Percentiles rank a stretch among this genome's conserved stretches.
Conservation (phyloP, 208 protist genomes). For the Jaenimonas drosophilae region DNA sequence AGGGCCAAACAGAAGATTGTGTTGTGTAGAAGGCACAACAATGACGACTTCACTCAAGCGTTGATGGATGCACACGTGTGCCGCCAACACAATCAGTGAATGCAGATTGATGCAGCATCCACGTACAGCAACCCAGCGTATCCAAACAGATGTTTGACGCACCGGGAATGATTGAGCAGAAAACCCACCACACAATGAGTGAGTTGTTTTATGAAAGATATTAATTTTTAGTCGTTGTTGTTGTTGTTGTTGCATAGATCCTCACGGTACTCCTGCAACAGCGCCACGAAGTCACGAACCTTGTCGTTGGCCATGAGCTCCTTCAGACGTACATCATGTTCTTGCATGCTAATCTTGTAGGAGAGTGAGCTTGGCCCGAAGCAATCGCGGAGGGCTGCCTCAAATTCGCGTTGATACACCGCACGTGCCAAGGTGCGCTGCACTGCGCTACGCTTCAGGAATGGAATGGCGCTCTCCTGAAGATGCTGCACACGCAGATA, state of each 20-base stretch:
- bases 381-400: conserved; percentile 19
- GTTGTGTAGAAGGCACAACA: too few relatives aligned
- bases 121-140: too few relatives aligned
- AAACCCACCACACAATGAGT: too few relatives aligned
- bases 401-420: conserved; percentile 31
- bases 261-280: conserved; percentile 14
- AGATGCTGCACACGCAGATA: conserved; percentile 24
- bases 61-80: too few relatives aligned
- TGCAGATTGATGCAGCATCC: too few relatives aligned
- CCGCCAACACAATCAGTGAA: too few relatives aligned
- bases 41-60: too few relatives aligned
- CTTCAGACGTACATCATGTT: conserved; percentile 25
- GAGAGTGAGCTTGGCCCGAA: conserved; percentile 18
- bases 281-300: conserved; percentile 10
- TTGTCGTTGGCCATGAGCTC: conserved; percentile 14
- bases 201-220: neutral
- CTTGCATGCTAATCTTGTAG: conserved; percentile 12
- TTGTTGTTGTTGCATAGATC: conserved; percentile 13
- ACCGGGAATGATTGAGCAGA: too few relatives aligned
- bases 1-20: too few relatives aligned
- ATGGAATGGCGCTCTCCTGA: conserved; percentile 9
- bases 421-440: conserved; percentile 28
- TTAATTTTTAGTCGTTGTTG: too few relatives aligned
- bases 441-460: conserved; percentile 23
- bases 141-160: too few relatives aligned